A percentile compares a stretch with the other conserved stretches of the same genome.
Conservation (phyloP, 208 protist genomes). For the Herpetomonas samuelpessoai region DNA sequence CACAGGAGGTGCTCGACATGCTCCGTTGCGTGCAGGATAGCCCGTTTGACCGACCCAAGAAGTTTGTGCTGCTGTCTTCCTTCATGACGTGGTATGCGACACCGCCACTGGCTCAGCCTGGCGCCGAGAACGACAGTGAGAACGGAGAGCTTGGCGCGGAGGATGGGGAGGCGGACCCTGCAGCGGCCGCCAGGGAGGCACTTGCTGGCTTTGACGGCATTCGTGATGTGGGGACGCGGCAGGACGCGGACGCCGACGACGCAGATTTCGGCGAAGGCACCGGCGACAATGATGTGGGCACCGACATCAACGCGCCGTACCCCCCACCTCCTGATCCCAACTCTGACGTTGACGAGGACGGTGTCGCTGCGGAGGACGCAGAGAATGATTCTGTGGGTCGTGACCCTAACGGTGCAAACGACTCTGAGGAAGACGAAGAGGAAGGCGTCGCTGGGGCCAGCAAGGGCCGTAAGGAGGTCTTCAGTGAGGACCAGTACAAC, state of each 20-base stretch:
- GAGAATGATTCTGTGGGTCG: too few relatives aligned
- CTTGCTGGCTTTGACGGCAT: not conserved
- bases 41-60: conserved; percentile 68
- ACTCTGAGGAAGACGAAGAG: too few relatives aligned
- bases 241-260: conserved; percentile 25
- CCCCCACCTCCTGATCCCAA: conserved; percentile 27
- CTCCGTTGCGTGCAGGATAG: conserved; percentile 66
- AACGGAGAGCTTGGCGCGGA: too few relatives aligned
- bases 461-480: conserved; percentile 28
- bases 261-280: conserved; percentile 12
- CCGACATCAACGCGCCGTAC: conserved; percentile 32
- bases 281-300: conserved; percentile 10
- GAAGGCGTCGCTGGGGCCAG: conserved; percentile 16
- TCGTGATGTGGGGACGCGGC: conserved; percentile 8
- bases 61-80: conserved; percentile 84
- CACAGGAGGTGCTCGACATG: conserved; percentile 82
- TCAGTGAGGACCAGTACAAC: conserved; percentile 94
- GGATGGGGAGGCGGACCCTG: conserved; percentile 11
- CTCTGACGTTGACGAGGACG: conserved; percentile 7
- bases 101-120: conserved; percentile 37
- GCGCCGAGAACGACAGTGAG: conserved; percentile 22
- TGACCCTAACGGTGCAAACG: too few relatives aligned
- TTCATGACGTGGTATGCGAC: conserved; percentile 91
- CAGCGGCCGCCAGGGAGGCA: conserved; percentile 6
- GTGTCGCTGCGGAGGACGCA: not conserved